Base-by-base conservation (phyloP, 2,329 filamentous ascomycete genomes). In the Aspergillus sp. region DNA sequence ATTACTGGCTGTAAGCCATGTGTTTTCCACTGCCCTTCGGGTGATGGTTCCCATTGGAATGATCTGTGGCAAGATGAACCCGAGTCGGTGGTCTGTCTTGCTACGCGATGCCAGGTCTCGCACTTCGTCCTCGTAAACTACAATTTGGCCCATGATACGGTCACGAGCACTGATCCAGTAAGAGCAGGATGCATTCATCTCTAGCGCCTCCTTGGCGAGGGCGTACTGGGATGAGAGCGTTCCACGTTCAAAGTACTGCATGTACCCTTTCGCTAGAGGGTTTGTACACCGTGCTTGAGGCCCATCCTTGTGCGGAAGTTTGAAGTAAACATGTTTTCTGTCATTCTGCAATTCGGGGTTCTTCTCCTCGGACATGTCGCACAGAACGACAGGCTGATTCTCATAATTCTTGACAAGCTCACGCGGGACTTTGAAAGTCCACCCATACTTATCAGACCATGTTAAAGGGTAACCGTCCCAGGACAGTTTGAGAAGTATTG, bases 21-120 rank as follows among this genome's bases (percentile, higher is more conserved):
- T 99, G 65, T 97, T 98, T 70, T 99, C 95, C 6, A 99, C 95
- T 0, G 94, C 91, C 71, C 95, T 86, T 55, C 95, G 86, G 2
- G 95, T 99, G 64, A 99, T 91, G 6, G 96, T 99, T 15, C 95
- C 95, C 95, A 99, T 99, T 0, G 95, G 95, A 58, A 99, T 97
- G 61, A 99, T 83, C 71, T 99, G 95, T 0, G 95, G 95, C 19
- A 99, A 78, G 63, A 99, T 99, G 70, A 91, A 97, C 1, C 95
- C 95, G n/a, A 85, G 70, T 25, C 81, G 75, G 10, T 81, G 74
- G 9, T 66, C 65, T 15, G 65, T 61, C 23, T 47, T 43, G 6
- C 67, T 15, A 64, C 61, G 55, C 64, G 60, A 2, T 59, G 55
- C 8, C 67, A 58, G 48, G 6, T 70, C 63, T 54, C 67, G 63